Conservation (phyloP, 768 basidiomycete species). For the Gymnopilus junonius region DNA sequence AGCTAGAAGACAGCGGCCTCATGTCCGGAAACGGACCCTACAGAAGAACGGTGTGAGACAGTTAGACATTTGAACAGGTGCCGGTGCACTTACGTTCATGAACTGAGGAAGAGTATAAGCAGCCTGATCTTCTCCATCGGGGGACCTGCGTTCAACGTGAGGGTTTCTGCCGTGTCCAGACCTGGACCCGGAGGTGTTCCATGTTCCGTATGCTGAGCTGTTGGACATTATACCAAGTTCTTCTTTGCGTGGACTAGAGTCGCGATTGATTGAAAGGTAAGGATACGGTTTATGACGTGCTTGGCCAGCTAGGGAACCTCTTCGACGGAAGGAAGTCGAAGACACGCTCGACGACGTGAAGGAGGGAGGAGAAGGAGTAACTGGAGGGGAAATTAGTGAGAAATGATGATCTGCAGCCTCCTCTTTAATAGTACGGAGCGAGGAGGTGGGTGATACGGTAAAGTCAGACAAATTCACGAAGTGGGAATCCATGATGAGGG, state of each 20-base stretch:
- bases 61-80: background rate
- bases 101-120: conserved; percentile 35
- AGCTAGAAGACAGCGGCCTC: conserved; percentile 44
- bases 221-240: conserved; percentile 40
- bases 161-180: conserved; percentile 33
- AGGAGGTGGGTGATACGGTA: background rate
- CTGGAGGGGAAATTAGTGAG: conserved; percentile 41
- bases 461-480: conserved; percentile 36
- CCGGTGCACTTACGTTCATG: conserved; percentile 32
- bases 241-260: conserved; percentile 33
- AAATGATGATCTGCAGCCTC: conserved; percentile 41
- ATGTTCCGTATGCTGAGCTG: conserved; percentile 37
- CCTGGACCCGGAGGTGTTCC: conserved; percentile 31
- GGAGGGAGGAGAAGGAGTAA: conserved; percentile 29
- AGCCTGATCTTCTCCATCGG: conserved; percentile 41
- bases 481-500: conserved; percentile 42
- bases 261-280: conserved; percentile 37
- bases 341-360: conserved; percentile 30
- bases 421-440: conserved; percentile 47
- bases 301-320: conserved; percentile 29
- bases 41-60: conserved; percentile 2
- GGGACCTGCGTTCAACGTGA: conserved; percentile 40
- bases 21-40: conserved; percentile 35
- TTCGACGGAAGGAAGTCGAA: conserved; percentile 35
- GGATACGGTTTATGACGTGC: conserved; percentile 42